Conservation (phyloP, 2,329 filamentous ascomycete genomes). For the Albophoma yamanashiensis region DNA sequence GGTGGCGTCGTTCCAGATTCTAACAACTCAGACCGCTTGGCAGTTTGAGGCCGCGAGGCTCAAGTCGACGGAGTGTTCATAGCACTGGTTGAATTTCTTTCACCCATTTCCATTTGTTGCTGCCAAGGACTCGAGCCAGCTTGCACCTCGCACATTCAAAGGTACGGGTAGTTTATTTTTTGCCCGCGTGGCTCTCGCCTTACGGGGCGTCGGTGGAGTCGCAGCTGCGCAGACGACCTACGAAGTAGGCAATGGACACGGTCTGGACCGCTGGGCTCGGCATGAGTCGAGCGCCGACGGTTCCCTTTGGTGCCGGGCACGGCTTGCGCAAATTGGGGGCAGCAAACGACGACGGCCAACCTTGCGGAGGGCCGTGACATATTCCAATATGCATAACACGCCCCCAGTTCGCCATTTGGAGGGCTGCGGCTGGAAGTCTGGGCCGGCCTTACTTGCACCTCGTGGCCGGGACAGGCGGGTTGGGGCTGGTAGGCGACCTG, state of each 20-base stretch:
- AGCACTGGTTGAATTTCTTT: neutral
- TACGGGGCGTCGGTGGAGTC: neutral
- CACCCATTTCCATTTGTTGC: neutral
- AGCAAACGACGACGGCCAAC: neutral
- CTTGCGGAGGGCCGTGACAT: neutral
- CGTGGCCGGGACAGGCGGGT: neutral
- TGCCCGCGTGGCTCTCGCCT: neutral
- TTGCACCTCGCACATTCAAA: neutral
- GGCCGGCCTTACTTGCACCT: neutral
- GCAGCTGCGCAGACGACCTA: neutral
- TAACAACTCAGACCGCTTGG: neutral
- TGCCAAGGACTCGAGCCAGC: neutral
- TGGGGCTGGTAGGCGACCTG: neutral
- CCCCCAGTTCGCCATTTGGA: neutral
- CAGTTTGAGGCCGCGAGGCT: neutral
- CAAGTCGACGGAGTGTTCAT: neutral
- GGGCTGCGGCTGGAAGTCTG: neutral
- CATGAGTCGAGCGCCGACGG: neutral
- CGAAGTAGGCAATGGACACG: neutral
- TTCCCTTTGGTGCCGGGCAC: neutral
- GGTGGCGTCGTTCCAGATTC: neutral
- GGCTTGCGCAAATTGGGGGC: neutral
- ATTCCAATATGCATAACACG: slow-evolving; percentile 1
- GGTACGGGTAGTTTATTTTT: neutral
- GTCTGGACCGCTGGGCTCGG: neutral